Base-by-base conservation (phyloP, 1,139 yeast species). In the Pichia sp. region DNA sequence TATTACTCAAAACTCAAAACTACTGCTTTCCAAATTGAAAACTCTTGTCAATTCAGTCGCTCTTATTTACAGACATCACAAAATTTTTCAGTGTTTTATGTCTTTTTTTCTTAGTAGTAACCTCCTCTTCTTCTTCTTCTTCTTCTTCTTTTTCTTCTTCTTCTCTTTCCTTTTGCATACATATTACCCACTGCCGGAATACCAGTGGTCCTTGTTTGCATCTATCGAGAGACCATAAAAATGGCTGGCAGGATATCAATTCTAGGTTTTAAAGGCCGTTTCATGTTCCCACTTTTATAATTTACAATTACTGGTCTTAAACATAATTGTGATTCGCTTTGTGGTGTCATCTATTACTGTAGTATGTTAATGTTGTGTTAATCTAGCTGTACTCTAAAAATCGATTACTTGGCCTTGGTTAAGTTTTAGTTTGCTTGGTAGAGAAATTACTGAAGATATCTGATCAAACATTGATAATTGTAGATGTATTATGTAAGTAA, bases 181-280 rank as follows among this genome's bases (percentile, higher is more conserved):
- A 58, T 58, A 58, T 53, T 56, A 47, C 55, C 36, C 57, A 59
- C 65, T 63, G 61, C 61, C 57, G 66, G 65, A 63, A 44, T 62
- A 63, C 66, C 66, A 63, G 66, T 64, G 62, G 55, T 54, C 54
- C 58, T 54, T 54, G 58, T 62, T 43, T 50, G 46, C 62, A 40
- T 55, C 63, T 50, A 49, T 61, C 65, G 57, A 57, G 52, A 48
- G 51, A 56, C 56, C 59, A 64, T 64, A 62, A 53, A 63, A 63
- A 63, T 63, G 66, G 66, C 66, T 50, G 63, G 62, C 62, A 58
- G 66, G 59, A 63, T 66, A 63, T 42, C 43, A 46, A 47, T 34
- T 34, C 43, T n/a, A 22, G 26, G 29, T 37, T 15, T 35, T 24
- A 30, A n/a, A 41, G 26, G 38, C 25, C 25, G 26, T 22, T 36